Evolutionary conservation across 2,329 filamentous ascomycete genomes (phyloP).

Genomic region (Colletotrichum destructivum): DNA sequence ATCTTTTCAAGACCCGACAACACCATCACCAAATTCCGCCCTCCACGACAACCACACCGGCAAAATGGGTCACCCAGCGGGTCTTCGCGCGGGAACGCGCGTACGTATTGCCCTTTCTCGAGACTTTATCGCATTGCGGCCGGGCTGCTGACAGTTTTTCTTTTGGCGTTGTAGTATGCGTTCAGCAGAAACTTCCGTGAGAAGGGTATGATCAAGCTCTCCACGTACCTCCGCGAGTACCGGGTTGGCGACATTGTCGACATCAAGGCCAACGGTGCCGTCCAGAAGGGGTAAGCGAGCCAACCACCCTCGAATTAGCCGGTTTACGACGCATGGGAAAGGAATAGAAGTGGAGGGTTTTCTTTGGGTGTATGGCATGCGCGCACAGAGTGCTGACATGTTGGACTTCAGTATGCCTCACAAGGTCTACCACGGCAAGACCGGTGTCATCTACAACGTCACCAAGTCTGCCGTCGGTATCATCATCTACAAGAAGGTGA

Average conservation of each 20-base stretch:
- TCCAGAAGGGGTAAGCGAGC: slow-evolving; percentile 90
- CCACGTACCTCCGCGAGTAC: slow-evolving; percentile 96
- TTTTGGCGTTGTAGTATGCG: slow-evolving; percentile 74
- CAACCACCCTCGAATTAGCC: slow-evolving; percentile 33
- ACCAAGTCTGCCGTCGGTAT: slow-evolving; percentile 98
- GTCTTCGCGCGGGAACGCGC: slow-evolving; percentile 89
- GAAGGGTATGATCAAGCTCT: slow-evolving; percentile 93
- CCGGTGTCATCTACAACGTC: slow-evolving; percentile 98
- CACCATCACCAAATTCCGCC: slow-evolving; percentile 38
- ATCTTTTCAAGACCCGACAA: slow-evolving; percentile 32
- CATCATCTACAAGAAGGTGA: slow-evolving; percentile 99
- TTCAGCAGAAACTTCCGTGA: slow-evolving; percentile 96
- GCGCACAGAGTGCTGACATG: slow-evolving; percentile 49
- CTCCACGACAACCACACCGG: slow-evolving; percentile 51
- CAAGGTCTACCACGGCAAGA: slow-evolving; percentile 99
- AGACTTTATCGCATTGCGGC: slow-evolving; percentile 9
- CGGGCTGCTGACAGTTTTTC: slow-evolving; percentile 51
- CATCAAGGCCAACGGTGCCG: slow-evolving; percentile 98
- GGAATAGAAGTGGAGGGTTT: not conserved
- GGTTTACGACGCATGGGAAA: slow-evolving; percentile 21
- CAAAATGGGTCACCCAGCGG: slow-evolving; percentile 89
- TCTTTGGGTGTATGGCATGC: not conserved
- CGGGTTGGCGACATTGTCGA: slow-evolving; percentile 99
- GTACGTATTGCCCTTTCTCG: slow-evolving; percentile 64
- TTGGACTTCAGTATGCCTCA: slow-evolving; percentile 84